Evolutionary conservation across 768 basidiomycete genomes (phyloP).

Genomic region (Chalciporus pseudorubinellus): DNA sequence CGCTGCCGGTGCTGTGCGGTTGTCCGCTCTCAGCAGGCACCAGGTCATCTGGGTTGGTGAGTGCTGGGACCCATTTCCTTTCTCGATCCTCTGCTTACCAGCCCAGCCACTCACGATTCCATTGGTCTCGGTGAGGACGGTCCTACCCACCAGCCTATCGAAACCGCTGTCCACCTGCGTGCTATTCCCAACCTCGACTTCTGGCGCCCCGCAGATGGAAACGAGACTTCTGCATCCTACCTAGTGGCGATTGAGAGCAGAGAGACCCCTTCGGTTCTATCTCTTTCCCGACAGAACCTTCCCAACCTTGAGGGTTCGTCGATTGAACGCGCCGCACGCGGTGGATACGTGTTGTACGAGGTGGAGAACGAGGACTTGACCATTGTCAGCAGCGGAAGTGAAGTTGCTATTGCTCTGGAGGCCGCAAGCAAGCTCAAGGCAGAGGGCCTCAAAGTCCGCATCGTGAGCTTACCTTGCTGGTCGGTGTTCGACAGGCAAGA

Average conservation of each 20-base stretch:
- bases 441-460: conserved; percentile 75
- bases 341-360: conserved; percentile 89
- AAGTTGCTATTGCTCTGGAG: conserved; percentile 85
- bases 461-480: conserved; percentile 91
- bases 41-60: conserved; percentile 92
- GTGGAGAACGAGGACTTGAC: conserved; percentile 79
- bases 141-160: conserved; percentile 94
- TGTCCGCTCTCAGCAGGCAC: conserved; percentile 85
- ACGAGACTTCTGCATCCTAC: conserved; percentile 96
- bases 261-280: conserved; percentile 79
- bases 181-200: conserved; percentile 90
- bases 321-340: conserved; percentile 78
- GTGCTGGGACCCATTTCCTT: conserved; percentile 26
- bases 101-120: conserved; percentile 85
- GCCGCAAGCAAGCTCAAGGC: conserved; percentile 76
- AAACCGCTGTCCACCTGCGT: conserved; percentile 83
- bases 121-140: conserved; percentile 94
- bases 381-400: conserved; percentile 85
- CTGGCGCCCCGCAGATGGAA: conserved; percentile 93
- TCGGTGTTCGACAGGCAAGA: conserved; percentile 82
- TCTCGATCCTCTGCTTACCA: neutral
- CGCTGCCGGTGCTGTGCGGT: conserved; percentile 87
- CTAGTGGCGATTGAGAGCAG: conserved; percentile 70
- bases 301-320: conserved; percentile 88
- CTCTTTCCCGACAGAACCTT: conserved; percentile 85